Base-by-base conservation (phyloP, 1,284 basidiomycete species). In the Apiotrichum akiyoshidainum region DNA sequence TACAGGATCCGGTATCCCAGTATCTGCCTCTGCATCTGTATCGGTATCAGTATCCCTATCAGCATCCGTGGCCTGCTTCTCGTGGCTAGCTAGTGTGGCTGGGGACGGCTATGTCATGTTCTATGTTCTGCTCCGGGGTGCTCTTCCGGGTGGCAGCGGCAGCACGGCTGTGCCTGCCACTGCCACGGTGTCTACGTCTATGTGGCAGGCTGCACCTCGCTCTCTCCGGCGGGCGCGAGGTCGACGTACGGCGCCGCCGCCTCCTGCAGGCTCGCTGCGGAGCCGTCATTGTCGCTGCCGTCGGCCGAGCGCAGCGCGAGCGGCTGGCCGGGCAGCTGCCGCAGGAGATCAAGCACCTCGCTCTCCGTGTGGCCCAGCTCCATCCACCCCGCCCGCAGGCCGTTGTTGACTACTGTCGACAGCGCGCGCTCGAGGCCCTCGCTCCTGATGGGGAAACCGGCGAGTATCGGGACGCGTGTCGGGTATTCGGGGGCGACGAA, bases 391-490 rank as follows among this genome's bases (percentile, higher is more conserved):
- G 86, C 84, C 55, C 84, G 81, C 54, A 87, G 67, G 0, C 88
- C 87, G 58, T 88, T 86, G 57, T 86, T 84, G 14, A 91, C 86
- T 12, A 92, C 80, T 9, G 86, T 84, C 57, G 86, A 80, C 48
- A 91, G 73, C 47, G 90, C 84, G 46, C 81, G 79, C 35, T 84
- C 82, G 16, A 92, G 75, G 58, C 88, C 67, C 16, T 73, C 70
- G 57, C 69, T 74, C 59, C 78, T 79, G 57, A 34, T 13, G 8
- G 14, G 42, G 42, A 21, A 19, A 8, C 48, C n/a, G 31, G 10
- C 34, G 21, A 34, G 41, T 31, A 31, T 31, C 26, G 26, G 26
- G 3, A 31, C 26, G 26, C 3, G 26, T 31, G 26, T 31, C 26
- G 26, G 26, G 26, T 31, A 31, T 31, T 31, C 26, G 26, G 26